A percentile compares a stretch with the other conserved stretches of the same genome.
phyloP scores from a whole-genome alignment of 768 basidiomycete species.

The Xerocomus spinulosus region DNA sequence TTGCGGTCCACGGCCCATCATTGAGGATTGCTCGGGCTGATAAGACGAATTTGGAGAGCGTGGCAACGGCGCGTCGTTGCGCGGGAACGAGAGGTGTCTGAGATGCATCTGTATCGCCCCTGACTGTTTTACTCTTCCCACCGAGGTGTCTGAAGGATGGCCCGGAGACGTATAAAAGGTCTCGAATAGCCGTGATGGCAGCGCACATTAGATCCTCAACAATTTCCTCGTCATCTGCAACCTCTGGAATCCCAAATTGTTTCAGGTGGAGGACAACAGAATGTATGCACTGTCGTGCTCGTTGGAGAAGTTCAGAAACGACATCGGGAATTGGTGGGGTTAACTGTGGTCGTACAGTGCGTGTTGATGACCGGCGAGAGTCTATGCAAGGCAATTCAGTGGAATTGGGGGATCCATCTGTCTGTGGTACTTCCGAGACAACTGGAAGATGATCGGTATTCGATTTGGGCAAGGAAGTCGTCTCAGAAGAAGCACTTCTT shows the following conservation, averaged over 20 bases:
- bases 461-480: background rate
- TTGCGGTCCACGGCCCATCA: conserved; percentile 25
- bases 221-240: conserved; percentile 48
- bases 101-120: conserved; percentile 34
- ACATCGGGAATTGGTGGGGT: conserved; percentile 51
- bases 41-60: conserved; percentile 81
- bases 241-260: conserved; percentile 41
- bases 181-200: conserved; percentile 62
- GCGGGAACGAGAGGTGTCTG: conserved; percentile 65
- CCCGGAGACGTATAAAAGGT: conserved; percentile 64
- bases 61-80: conserved; percentile 80
- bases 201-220: conserved; percentile 58
- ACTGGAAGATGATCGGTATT: background rate
- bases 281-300: conserved; percentile 52
- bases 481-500: conserved; percentile 5
- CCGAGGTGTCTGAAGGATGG: conserved; percentile 55
- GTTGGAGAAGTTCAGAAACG: conserved; percentile 56
- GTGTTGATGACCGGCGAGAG: background rate
- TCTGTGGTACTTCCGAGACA: conserved; percentile 5
- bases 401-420: background rate
- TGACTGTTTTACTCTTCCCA: conserved; percentile 30
- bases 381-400: background rate
- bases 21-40: conserved; percentile 77
- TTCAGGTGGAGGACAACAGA: conserved; percentile 58
- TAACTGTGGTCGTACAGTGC: conserved; percentile 43